phyloP scores from a whole-genome alignment of 1,284 basidiomycete genomes.

The Megacollybia platyphylla region DNA sequence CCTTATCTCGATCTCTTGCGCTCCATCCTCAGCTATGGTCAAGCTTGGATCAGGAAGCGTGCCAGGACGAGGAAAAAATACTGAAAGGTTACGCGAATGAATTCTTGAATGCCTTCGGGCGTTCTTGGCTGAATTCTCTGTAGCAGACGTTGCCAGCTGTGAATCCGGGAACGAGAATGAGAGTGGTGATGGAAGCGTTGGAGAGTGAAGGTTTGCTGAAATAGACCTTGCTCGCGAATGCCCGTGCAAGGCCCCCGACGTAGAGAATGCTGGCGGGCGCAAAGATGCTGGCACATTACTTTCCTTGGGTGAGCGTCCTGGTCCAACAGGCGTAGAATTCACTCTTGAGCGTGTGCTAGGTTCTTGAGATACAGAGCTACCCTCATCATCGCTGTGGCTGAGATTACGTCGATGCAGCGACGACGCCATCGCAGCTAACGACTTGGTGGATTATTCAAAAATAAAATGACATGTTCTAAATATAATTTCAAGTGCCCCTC shows the following conservation, averaged over 20 bases:
- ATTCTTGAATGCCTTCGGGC: constrained; percentile 56
- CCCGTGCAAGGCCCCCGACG: constrained; percentile 15
- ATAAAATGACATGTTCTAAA: no score
- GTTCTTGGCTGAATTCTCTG: constrained; percentile 18
- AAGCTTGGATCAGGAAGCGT: constrained; percentile 30
- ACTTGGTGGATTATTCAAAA: no score
- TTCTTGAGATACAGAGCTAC: constrained; percentile 5
- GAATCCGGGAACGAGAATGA: constrained; percentile 27
- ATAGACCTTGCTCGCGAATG: constrained; percentile 43
- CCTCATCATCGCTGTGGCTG: constrained; percentile 15
- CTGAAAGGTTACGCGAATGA: constrained; percentile 82
- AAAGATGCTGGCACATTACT: constrained; percentile 25
- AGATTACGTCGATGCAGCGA: constrained; percentile 20
- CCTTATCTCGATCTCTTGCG: constrained; percentile 37
- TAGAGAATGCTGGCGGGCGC: constrained; percentile 27
- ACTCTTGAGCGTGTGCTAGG: constrained; percentile 1
- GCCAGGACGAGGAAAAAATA: constrained; percentile 83
- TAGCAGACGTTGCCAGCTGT: constrained; percentile 14
- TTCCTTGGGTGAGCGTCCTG: constrained; percentile 6
- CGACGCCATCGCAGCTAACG: constrained; percentile 2
- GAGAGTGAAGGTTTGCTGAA: constrained; percentile 31
- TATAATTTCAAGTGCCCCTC: no score
- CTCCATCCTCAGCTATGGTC: constrained; percentile 56
- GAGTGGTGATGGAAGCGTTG: constrained; percentile 36
- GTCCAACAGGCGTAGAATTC: background rate